These are phyloP conservation scores for Phaeophleospora eucalypticola DNA, from an alignment of 2,329 filamentous ascomycete genomes.

Conservation along the genomic window DNA sequence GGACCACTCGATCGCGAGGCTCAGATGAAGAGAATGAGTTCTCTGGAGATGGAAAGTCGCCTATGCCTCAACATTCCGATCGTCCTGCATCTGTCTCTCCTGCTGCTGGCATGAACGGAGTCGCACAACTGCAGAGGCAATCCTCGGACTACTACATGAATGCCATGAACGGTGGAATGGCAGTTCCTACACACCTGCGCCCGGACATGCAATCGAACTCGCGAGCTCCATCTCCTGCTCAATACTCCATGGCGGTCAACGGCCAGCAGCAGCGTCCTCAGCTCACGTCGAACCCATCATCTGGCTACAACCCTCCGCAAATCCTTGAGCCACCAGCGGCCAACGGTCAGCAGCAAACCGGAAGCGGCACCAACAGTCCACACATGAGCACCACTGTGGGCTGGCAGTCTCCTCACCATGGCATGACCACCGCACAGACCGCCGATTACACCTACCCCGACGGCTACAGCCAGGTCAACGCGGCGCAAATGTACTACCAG, in stretches of 20 bases:
- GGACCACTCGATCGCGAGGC: conserved; percentile 50
- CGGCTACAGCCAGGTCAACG: conserved; percentile 45
- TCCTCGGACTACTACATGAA: conserved; percentile 72
- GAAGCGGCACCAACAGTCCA: conserved; percentile 76
- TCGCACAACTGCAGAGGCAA: conserved; percentile 65
- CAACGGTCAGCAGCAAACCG: conserved; percentile 69
- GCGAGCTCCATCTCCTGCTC: conserved; percentile 59
- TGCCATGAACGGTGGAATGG: conserved; percentile 56
- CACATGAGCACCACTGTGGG: conserved; percentile 66
- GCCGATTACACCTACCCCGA: conserved; percentile 85
- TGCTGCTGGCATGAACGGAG: conserved; percentile 65
- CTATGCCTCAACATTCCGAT: conserved; percentile 75
- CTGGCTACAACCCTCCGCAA: conserved; percentile 71
- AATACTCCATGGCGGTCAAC: conserved; percentile 54
- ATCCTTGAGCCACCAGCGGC: conserved; percentile 78
- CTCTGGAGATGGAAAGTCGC: conserved; percentile 64
- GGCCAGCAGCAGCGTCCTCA: conserved; percentile 47
- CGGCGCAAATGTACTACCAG: conserved; percentile 75
- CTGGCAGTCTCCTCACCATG: conserved; percentile 81
- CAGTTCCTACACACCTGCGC: conserved; percentile 75
- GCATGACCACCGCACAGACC: conserved; percentile 66
- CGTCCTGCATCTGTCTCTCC: conserved; percentile 77
- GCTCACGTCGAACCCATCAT: conserved; percentile 75
- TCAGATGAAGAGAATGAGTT: conserved; percentile 66
- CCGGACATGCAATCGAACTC: conserved; percentile 67